phyloP scores from a whole-genome alignment of 768 basidiomycete genomes.

The Cantharellus anzutake region DNA sequence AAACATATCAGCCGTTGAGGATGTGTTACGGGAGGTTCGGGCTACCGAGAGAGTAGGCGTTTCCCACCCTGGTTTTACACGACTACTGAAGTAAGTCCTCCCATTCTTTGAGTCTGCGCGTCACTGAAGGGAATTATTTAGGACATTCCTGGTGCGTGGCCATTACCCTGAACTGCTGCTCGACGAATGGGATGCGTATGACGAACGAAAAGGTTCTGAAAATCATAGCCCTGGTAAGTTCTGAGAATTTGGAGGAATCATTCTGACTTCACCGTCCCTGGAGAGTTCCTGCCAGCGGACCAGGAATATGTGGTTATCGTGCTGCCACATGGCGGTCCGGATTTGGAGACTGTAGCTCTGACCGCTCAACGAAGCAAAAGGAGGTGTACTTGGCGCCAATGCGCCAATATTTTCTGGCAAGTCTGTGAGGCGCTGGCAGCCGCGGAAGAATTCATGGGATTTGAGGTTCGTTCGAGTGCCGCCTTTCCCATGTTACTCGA shows the following conservation, averaged over 20 bases:
- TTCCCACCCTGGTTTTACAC: slow-evolving; percentile 59
- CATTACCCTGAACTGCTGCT: slow-evolving; percentile 65
- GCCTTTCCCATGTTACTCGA: background rate
- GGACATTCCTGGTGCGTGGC: slow-evolving; percentile 75
- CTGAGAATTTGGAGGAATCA: background rate
- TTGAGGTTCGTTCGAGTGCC: slow-evolving; percentile 45
- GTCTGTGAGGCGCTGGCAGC: slow-evolving; percentile 54
- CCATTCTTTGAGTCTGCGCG: background rate
- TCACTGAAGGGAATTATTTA: slow-evolving; percentile 12
- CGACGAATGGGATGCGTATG: slow-evolving; percentile 74
- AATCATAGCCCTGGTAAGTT: slow-evolving; percentile 64
- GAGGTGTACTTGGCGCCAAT: slow-evolving; percentile 51
- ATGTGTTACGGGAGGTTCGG: slow-evolving; percentile 64
- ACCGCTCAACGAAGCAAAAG: background rate
- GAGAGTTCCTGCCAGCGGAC: slow-evolving; percentile 54
- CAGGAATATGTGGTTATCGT: slow-evolving; percentile 85
- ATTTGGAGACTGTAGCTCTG: slow-evolving; percentile 67
- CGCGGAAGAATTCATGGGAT: slow-evolving; percentile 63
- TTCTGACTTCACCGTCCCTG: background rate
- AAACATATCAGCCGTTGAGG: slow-evolving; percentile 51
- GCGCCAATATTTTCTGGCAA: slow-evolving; percentile 82
- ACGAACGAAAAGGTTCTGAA: slow-evolving; percentile 54
- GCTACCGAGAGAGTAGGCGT: slow-evolving; percentile 62
- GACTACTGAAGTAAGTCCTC: slow-evolving; percentile 30
- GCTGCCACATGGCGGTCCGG: slow-evolving; percentile 74